Base-by-base conservation (phyloP, 805 yeast species). In the Yarrowia sp. region DNA sequence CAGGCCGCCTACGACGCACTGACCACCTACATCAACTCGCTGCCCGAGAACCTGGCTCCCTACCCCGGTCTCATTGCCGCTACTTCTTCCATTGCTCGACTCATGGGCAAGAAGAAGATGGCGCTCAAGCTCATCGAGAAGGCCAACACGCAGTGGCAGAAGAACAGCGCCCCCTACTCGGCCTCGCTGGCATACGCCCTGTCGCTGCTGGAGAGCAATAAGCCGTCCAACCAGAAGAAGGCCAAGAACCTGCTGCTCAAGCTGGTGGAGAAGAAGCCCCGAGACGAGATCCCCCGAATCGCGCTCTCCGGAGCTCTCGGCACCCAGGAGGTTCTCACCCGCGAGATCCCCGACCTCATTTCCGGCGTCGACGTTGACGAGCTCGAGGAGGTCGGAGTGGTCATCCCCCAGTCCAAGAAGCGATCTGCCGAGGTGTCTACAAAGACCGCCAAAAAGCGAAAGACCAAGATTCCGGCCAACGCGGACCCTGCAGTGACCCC, bases 31-130 rank as follows among this genome's bases (percentile, higher is more conserved):
- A 65, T 33, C 21, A 64, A 65, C 39, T 27, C 49, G 9, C 65
- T 67, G 42, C 61, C 62, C 22, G 35, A 51, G 2, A 31, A 31
- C 10, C 41, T 22, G 16, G 62, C 65, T 24, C 42, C 69, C 4
- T 62, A 67, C 4, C 86, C 88, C 2, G 81, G 82, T 4, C 69
- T 86, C 46, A 74, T 81, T 38, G 82, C 84, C 25, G 72, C 80
- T 5, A 71, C 84, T 27, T 74, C 80, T 9, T 75, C 81, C 13
- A 68, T 85, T 6, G 83, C 81, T 69, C 86, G 82, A 65, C 64
- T 70, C 12, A 70, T 78, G 44, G 78, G 80, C 42, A 74, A 80
- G 47, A 70, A 69, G 27, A 69, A 69, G 46, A 69, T 74, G 51
- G 75, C 74, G 22, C 60, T 65, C 1, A 68, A 68, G 2, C 67